A percentile compares a stretch with the other conserved stretches of the same genome.
These are phyloP conservation scores for Pyracantha coccinea DNA, from an alignment of 331 rosid species.

Conservation along the genomic window DNA sequence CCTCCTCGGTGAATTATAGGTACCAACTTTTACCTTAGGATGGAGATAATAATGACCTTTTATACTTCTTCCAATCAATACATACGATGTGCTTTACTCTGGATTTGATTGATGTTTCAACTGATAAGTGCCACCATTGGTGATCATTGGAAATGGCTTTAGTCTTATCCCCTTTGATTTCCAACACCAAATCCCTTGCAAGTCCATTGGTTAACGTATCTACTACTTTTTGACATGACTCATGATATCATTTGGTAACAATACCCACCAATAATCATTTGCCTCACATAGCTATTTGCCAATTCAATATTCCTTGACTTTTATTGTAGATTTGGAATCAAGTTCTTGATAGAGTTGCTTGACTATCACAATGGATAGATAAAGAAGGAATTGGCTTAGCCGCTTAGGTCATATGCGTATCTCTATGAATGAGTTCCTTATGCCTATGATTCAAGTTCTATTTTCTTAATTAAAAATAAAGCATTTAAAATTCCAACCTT, in stretches of 20 bases:
- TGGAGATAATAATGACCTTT: neutral
- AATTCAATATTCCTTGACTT: neutral
- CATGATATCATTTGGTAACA: neutral
- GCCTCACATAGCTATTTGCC: neutral
- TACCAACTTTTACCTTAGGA: neutral
- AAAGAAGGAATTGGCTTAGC: neutral
- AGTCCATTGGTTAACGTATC: neutral
- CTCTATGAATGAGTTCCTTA: neutral
- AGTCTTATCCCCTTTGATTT: neutral
- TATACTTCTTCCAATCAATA: neutral
- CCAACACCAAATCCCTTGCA: neutral
- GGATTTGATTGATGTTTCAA: neutral
- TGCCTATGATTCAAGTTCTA: neutral
- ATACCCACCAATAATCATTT: neutral
- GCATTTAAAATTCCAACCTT: neutral
- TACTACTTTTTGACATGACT: neutral
- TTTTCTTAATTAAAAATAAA: neutral
- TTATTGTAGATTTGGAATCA: neutral
- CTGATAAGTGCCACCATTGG: neutral
- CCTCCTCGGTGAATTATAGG: neutral
- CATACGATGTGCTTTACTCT: neutral
- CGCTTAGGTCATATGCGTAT: neutral
- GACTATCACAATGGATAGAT: neutral
- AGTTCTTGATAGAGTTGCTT: neutral
- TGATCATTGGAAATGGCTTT: neutral